Conservation (phyloP, 352 stramenopile genomes). For the Globisporangium sylvaticum region DNA sequence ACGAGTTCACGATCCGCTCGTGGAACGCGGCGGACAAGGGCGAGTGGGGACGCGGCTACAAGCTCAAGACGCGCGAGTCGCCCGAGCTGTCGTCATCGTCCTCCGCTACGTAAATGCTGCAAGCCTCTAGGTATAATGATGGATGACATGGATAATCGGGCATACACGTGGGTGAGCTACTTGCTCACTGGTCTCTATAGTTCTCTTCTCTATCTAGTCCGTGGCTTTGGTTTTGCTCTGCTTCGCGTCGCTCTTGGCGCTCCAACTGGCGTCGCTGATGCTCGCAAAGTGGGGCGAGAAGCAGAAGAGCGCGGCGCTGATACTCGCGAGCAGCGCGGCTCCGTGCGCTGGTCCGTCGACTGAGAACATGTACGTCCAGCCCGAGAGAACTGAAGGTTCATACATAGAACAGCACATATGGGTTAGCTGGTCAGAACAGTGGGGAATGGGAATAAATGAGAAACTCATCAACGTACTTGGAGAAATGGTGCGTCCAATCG, state of each 20-base stretch:
- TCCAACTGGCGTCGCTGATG: conserved; percentile 25
- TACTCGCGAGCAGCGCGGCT: conserved; percentile 50
- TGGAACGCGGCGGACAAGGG: conserved; percentile 56
- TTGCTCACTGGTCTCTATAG: not conserved
- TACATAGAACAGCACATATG: not conserved
- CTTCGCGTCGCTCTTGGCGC: conserved; percentile 13
- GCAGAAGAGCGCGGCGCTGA: conserved; percentile 57
- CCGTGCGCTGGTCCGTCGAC: conserved; percentile 68
- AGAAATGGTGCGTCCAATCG: conserved; percentile 69
- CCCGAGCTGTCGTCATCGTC: conserved; percentile 20
- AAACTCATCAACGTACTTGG: conserved; percentile 46
- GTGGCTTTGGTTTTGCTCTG: conserved; percentile 29
- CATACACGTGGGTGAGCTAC: not conserved
- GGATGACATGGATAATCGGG: not conserved
- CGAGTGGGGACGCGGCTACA: conserved; percentile 46
- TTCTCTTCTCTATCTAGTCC: conserved; percentile 24
- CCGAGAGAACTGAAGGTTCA: conserved; percentile 53
- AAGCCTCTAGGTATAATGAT: not conserved
- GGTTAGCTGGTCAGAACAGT: not conserved
- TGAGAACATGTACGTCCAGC: conserved; percentile 70
- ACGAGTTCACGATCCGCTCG: conserved; percentile 61
- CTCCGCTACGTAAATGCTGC: not conserved
- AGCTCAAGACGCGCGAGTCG: conserved; percentile 30
- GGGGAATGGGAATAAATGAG: not conserved
- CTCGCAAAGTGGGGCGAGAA: conserved; percentile 60